phyloP scores from a whole-genome alignment of 441 rosid genomes.

The Erodium chrysanthum region DNA sequence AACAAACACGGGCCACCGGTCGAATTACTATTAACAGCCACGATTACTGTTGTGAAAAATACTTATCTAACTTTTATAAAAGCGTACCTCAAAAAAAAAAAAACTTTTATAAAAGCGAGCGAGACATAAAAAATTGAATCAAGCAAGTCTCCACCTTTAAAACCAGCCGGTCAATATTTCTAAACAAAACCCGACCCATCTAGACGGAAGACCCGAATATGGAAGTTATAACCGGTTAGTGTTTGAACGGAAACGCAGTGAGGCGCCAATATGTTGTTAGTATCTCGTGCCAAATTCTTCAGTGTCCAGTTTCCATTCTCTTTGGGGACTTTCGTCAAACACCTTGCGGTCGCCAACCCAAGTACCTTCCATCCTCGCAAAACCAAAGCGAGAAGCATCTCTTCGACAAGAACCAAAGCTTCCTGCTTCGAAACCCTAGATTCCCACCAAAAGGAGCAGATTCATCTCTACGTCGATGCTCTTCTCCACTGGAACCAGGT shows the following conservation, averaged over 20 bases:
- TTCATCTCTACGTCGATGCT: slow-evolving; percentile 50
- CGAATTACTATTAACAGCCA: too few relatives aligned
- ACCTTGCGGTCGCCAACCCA: slow-evolving; percentile 30
- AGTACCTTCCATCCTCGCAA: slow-evolving; percentile 17
- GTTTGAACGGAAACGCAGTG: not conserved
- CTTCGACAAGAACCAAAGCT: slow-evolving; percentile 16
- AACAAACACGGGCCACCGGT: too few relatives aligned
- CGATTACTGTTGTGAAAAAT: too few relatives aligned
- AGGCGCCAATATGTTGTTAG: slow-evolving; percentile 24
- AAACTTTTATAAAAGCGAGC: too few relatives aligned
- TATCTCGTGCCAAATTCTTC: slow-evolving; percentile 19
- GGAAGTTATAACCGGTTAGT: not conserved
- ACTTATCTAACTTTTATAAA: too few relatives aligned
- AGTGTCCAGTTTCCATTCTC: slow-evolving; percentile 25
- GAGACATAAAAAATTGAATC: too few relatives aligned
- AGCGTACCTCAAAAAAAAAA: too few relatives aligned
- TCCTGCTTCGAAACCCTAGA: slow-evolving; percentile 40
- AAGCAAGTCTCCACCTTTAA: too few relatives aligned
- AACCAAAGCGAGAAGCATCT: slow-evolving; percentile 12
- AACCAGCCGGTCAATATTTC: too few relatives aligned
- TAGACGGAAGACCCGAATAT: not conserved
- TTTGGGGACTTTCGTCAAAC: slow-evolving; percentile 55
- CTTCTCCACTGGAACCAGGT: slow-evolving; percentile 87
- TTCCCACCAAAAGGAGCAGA: slow-evolving; percentile 47
- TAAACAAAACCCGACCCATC: not conserved